These are phyloP conservation scores for Dactylorhiza incarnata DNA, from an alignment of 106 monocot genomes.

Conservation along the genomic window DNA sequence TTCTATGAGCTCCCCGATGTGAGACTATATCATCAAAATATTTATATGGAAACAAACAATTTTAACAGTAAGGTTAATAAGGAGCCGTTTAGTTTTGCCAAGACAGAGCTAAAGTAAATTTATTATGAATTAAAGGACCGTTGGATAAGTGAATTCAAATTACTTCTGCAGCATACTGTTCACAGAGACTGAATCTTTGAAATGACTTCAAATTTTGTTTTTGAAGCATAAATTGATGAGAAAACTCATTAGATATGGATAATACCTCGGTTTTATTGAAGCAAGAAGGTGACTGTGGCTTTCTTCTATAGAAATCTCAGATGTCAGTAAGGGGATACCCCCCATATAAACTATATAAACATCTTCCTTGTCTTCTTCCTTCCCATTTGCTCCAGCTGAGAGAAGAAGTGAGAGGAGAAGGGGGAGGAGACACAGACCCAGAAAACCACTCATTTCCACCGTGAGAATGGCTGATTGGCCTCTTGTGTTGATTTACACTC, in stretches of 20 bases:
- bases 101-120: background rate
- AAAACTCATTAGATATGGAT: background rate
- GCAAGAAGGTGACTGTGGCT: constrained; percentile 42
- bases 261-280: constrained; percentile 39
- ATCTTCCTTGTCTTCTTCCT: constrained; percentile 18
- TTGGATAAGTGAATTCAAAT: background rate
- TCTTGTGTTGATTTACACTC: background rate
- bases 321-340: constrained; percentile 21
- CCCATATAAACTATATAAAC: constrained; percentile 61
- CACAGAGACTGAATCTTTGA: background rate
- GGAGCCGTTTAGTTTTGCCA: background rate
- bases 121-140: background rate
- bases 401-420: constrained; percentile 3
- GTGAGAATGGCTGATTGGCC: too few species aligned
- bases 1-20: too few species aligned
- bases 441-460: constrained; percentile 8
- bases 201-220: background rate
- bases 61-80: background rate
- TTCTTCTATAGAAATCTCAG: constrained; percentile 15
- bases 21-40: too few species aligned
- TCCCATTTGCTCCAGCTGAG: background rate
- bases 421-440: background rate
- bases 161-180: too few species aligned
- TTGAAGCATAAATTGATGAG: background rate
- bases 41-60: too few species aligned